Evolutionary conservation across 1,284 basidiomycete species (phyloP), one percentile per base, ranked within the genome.

Genomic region (Cryptococcus hybrid): DNA sequence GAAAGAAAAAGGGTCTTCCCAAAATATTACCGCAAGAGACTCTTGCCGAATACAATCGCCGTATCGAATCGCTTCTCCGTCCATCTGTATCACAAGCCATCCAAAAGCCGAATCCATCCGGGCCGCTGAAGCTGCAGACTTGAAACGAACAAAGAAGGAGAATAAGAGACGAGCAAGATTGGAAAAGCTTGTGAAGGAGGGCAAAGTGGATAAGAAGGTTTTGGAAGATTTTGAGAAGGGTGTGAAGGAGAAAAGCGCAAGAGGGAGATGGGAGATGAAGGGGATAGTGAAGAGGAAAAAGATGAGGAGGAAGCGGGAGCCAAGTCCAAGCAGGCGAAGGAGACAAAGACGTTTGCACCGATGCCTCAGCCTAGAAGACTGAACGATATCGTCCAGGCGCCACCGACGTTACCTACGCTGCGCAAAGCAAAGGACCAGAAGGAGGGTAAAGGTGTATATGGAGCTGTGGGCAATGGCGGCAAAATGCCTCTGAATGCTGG

Each of bases 31-130:
- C 63, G 2, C 56, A 69, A 43, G 69, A 71, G 61, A 59, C 64
- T 2, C 54, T 78, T 38, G 73, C 69, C 13, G 75, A 75, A 43
- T 78, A 71, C 55, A 78, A 78, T 61, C 68, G 75, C 7, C 68
- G 77, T 35, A 58, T 78, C 7, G 77, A 78, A 58, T 53, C 66
- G 2, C 50, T 70, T 3, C 52, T 78, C 35, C 63, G 77, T 11
- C 68, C 68, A 3, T 70, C 68, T 7, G 75, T 78, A 13, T 64
- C 57, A 18, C 56, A 66, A 47, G 75, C 77, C 11, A 77, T 78
- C 58, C 75, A 76, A 58, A 62, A 18, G 77, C 75, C 0, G 69
- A 65, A 43, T 56, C 61, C 30, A 56, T 61, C 44, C 58, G 58
- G 47, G 68, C 68, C 15, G 61, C 61, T 12, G 61, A 68, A 57